Percentiles rank a stretch among this genome's conserved stretches.
Evolutionary conservation across 1,284 basidiomycete species (phyloP).

Genomic region (Irpex lacteus): DNA sequence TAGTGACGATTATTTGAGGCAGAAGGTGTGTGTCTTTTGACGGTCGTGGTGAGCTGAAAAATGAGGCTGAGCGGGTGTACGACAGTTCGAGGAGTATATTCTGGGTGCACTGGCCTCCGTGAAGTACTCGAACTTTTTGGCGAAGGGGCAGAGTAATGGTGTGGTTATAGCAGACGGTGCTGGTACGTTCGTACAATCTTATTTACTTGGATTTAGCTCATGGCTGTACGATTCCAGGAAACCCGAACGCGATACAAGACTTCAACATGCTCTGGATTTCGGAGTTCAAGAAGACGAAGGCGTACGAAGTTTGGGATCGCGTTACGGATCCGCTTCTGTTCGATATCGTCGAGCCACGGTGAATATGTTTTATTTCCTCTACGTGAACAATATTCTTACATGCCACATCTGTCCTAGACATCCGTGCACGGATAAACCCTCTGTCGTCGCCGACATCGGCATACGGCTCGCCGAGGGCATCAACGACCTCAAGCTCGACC

Average conservation of each 20-base stretch:
- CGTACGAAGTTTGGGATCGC: conserved; percentile 84
- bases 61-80: not conserved
- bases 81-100: conserved; percentile 83
- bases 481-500: conserved; percentile 86
- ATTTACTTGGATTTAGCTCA: not conserved
- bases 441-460: conserved; percentile 87
- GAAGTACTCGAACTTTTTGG: conserved; percentile 82
- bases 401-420: conserved; percentile 47
- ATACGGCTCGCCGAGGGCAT: conserved; percentile 86
- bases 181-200: conserved; percentile 34
- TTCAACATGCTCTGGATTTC: conserved; percentile 85
- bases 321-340: conserved; percentile 88
- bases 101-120: conserved; percentile 77
- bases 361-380: conserved; percentile 21
- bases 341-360: conserved; percentile 90
- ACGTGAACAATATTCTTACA: not conserved
- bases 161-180: conserved; percentile 64
- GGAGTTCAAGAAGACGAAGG: conserved; percentile 81
- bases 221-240: conserved; percentile 25
- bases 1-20: conserved; percentile 88
- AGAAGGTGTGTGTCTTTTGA: conserved; percentile 55
- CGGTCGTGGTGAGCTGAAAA: not conserved
- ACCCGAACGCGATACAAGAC: conserved; percentile 56
- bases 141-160: conserved; percentile 60
- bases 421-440: conserved; percentile 85